Base-by-base conservation (phyloP, 1,284 basidiomycete genomes). In the Ustilago cynodontis region DNA sequence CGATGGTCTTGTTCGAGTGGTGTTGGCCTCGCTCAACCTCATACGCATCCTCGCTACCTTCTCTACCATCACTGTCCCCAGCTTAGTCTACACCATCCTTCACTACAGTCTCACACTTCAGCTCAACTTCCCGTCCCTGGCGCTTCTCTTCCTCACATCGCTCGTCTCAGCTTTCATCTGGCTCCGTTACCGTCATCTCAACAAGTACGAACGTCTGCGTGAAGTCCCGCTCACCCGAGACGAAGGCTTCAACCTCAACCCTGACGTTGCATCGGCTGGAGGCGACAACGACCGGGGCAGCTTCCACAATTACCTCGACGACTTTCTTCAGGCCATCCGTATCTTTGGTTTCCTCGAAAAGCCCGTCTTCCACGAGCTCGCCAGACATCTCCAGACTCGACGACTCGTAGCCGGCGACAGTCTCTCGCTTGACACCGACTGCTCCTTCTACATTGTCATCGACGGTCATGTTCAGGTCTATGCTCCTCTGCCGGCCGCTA, bases 171-270 rank as follows among this genome's bases (percentile, higher is more conserved):
- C 74, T n/a, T 77, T 85, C 39, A 55, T 85, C 47, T 83, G 80
- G 81, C 94, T 86, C 37, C 71, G 84, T 4, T 85, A 85, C 52
- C 55, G 80, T 10, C 76, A 84, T 58, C 77, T 84, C 61, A 84
- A 84, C 69, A 71, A 80, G 59, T 86, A 86, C 59, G 83, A 85
- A 59, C 61, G 77, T 22, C 65, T 85, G 9, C 71, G 83, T 16
- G 84, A 85, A 57, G 79, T 76, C n/a, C 84, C 84, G 1, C 65
- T 86, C 20, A 80, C 69, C n/a, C 78, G 78, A 63, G 82, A 85
- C 41, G 77, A 78, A 45, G 80, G 78, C 37, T 83, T 82, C 71
- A 79, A 83, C 49, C 73, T 86, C 54, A 79, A 83, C 37, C 82
- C 84, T 1, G 84, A 85, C 41, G 78, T 79, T 18, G 79, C 75